Percentiles rank a stretch among this genome's conserved stretches.
Evolutionary conservation across 768 basidiomycete species (phyloP).

Genomic region (Psilocybe cyanescens): DNA sequence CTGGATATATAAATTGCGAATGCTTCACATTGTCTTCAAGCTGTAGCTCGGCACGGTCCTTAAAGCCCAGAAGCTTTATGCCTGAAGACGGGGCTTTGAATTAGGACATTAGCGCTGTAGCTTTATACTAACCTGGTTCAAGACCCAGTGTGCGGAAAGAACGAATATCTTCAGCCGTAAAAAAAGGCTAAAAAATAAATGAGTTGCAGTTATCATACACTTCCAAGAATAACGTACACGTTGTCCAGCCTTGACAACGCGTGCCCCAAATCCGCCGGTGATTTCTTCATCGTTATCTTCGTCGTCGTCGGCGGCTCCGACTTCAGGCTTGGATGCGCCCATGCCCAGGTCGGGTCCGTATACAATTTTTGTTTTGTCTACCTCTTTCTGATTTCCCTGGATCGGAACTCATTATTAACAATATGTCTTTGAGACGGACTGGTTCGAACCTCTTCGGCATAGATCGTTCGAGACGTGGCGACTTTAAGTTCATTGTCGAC

Average conservation of each 20-base stretch:
- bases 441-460: conserved; percentile 71
- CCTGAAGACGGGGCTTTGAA: conserved; percentile 43
- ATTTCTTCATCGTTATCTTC: conserved; percentile 39
- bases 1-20: conserved; percentile 88
- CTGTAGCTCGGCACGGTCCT: conserved; percentile 64
- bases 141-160: conserved; percentile 83
- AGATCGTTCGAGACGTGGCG: conserved; percentile 68
- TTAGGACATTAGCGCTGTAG: background rate
- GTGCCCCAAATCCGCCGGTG: conserved; percentile 31
- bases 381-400: conserved; percentile 49
- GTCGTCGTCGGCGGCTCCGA: conserved; percentile 35
- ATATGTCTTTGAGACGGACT: background rate
- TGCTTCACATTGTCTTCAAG: conserved; percentile 95
- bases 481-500: conserved; percentile 79
- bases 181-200: conserved; percentile 64
- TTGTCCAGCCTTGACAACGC: conserved; percentile 53
- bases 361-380: conserved; percentile 47
- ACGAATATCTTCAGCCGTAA: conserved; percentile 80
- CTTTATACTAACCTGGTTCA: conserved; percentile 71
- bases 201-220: conserved; percentile 1
- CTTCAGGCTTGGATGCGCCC: conserved; percentile 12
- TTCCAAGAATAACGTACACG: conserved; percentile 43
- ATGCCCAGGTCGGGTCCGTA: conserved; percentile 47
- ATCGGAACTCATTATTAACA: background rate
- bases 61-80: conserved; percentile 93